Evolutionary conservation across 2,329 filamentous ascomycete species (phyloP), one percentile per base, ranked within the genome.

Genomic region (Pseudocercospora ulei): DNA sequence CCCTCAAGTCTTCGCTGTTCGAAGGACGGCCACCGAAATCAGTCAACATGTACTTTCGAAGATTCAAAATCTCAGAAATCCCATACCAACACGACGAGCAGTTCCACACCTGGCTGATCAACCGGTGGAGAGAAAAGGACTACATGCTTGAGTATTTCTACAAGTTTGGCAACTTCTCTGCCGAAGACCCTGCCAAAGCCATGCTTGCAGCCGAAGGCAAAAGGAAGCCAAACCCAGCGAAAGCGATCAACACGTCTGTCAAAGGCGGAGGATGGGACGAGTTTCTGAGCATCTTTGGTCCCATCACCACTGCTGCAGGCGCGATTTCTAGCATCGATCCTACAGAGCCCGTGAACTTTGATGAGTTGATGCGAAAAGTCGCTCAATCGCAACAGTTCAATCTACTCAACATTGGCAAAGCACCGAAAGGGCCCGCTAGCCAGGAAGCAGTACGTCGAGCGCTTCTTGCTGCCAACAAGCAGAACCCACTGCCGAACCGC

Each of bases 41-140:
- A 1, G 87, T 96, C 55, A 96, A 95, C 62, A 87, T 96, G 68
- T 82, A 93, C 63, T 98, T 88, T 85, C 77, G 90, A 37, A 78
- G 86, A 6, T 95, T 93, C 62, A 73, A 75, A 20, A 59, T 95
- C 8, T 72, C 73, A 13, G 77, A 85, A 12, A 93, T 98, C 27
- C 88, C 88, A 0, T 71, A 93, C 6, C 72, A 85, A 19, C 75
- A 80, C 50, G 70, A 73, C 9, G 72, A 80, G 25, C 68, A 73
- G 4, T 98, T 98, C 55, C 85, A 92, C 41, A 55, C 70, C 2
- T 98, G 90, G 90, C 69, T 96, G 17, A 73, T 78, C 19, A 78
- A 83, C 40, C 74, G 86, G 28, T 98, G 90, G 90, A 75, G 79
- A 35, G 86, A 94, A 59, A 98, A 98, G 61, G 88, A 98, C 54